Evolutionary conservation across 495 filamentous ascomycete genomes (phyloP), one percentile per base, ranked within the genome.

Genomic region (Glarea lozoyensis): DNA sequence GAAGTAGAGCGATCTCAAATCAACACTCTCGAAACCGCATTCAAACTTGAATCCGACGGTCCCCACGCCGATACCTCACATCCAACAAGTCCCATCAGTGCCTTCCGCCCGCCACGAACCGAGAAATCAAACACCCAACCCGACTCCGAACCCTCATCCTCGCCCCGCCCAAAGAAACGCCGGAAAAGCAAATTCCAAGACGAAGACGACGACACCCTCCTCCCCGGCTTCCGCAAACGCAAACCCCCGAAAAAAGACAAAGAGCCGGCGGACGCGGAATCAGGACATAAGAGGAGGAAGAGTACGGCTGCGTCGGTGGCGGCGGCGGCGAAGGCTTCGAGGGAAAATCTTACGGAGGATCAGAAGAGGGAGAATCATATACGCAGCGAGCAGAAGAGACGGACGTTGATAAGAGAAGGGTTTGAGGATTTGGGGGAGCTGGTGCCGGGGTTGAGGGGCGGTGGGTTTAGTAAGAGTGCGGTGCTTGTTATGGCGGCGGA

Each of bases 321-420:
- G 30, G 15, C 32, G 13, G 36, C 48, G 5, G 49, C 48, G 9
- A 86, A 81, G 59, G 21, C 64, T 2, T 58, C 69, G 1, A 75
- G 87, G 17, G 82, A 88, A 58, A 90, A 90, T 51, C 69, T 95
- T 20, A 81, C 81, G 0, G 84, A 88, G 46, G 81, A 83, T 42
- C 81, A 94, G 58, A 94, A 92, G 63, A 68, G 86, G 30, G 78
- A 78, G 47, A 93, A 94, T 48, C 88, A 95, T 58, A 93, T 94
- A 52, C 69, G 76, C 38, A 93, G 87, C 25, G 88, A 96, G 60
- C 82, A 92, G 60, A 89, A 88, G 58, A 76, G 88, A 32, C 73
- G 88, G 39, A 80, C 81, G 22, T 63, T 83, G 16, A 93, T 94
- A 52, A 75, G 82, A 53, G 68, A 82, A 48, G 84, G 82, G 0